These are phyloP conservation scores for Colletotrichum salicis DNA, from an alignment of 2,329 filamentous ascomycete genomes.

Conservation along the genomic window DNA sequence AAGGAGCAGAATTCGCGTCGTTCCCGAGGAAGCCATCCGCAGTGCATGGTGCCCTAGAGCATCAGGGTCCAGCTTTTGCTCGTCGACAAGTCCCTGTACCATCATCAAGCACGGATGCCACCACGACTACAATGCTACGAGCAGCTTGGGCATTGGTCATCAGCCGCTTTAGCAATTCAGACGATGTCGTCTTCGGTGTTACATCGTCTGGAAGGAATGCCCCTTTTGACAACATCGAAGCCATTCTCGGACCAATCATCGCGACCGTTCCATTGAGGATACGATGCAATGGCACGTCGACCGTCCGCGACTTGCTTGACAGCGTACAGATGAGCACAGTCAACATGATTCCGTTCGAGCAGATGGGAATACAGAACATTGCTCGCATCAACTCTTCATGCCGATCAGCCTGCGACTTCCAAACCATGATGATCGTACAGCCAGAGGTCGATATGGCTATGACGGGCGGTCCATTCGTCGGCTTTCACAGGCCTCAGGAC, in stretches of 20 bases:
- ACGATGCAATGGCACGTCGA: constrained; percentile 2
- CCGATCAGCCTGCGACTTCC: constrained; percentile 25
- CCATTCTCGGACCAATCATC: constrained; percentile 44
- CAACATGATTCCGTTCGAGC: constrained; percentile 43
- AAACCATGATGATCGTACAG: constrained; percentile 36
- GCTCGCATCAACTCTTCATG: constrained; percentile 9
- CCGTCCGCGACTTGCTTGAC: constrained; percentile 29
- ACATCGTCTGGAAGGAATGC: constrained; percentile 46
- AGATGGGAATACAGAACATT: constrained; percentile 47
- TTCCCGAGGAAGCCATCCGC: constrained; percentile 13
- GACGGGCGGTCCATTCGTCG: constrained; percentile 7
- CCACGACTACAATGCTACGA: constrained; percentile 18
- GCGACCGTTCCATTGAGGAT: constrained; percentile 29
- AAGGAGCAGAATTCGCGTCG: background rate
- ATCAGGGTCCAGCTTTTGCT: background rate
- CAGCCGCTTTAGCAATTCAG: constrained; percentile 47
- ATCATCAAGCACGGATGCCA: background rate
- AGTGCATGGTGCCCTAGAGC: too few species aligned
- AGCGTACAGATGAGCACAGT: constrained; percentile 43
- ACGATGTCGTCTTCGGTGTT: constrained; percentile 53
- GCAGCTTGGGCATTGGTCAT: constrained; percentile 55
- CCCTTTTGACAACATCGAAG: constrained; percentile 36
- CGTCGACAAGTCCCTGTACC: background rate
- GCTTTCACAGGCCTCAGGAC: constrained; percentile 15
- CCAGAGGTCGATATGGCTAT: constrained; percentile 31